Evolutionary conservation across 345 rosid genomes (phyloP), one percentile per base, ranked within the genome.

Genomic region (Corymbia maculata): DNA sequence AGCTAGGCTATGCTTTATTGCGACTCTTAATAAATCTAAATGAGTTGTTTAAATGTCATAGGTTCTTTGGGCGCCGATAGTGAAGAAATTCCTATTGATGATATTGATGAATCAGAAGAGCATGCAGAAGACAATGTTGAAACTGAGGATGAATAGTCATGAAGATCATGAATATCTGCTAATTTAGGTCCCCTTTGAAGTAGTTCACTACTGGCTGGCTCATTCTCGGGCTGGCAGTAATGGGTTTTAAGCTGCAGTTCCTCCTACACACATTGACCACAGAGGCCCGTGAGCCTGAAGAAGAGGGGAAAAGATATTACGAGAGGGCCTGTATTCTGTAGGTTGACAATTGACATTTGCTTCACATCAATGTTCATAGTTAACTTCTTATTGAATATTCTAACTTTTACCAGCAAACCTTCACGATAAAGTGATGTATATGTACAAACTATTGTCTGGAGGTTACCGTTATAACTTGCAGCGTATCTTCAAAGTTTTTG

Each of bases 71-170:
- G 51, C 50, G 79, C 85, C 85, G 88, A 96, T 92, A 92, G 90
- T 61, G 95, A 96, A 91, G 98, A 94, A 88, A 97, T 96, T 88
- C 97, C 94, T 21, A 85, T 97, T 47, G 97, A 96, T 85, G 99
- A 96, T 90, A 91, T 89, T 87, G 99, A 96, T 89, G 98, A 95
- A 79, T 50, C 88, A 61, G 98, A 95, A 89, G 98, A 95, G 89
- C 88, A 64, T 55, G 90, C 53, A 7, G 96, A 94, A 53, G 92
- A 64, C 86, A 91, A 68, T 64, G 88, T 57, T 32, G 90, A 92
- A 30, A 79, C 88, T 8, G 85, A 89, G 17, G 88, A 89, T 88
- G 91, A 90, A 19, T 61, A 87, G 88, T 86, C 85, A 52, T 85
- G 90, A 88, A 49, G 51, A 28, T 86, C 42, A 26, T 50, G 86